Evolutionary conservation across 192 early-diverging fungal genomes (phyloP), one percentile per base, ranked within the genome.

Genomic region (Coemansia reversa): DNA sequence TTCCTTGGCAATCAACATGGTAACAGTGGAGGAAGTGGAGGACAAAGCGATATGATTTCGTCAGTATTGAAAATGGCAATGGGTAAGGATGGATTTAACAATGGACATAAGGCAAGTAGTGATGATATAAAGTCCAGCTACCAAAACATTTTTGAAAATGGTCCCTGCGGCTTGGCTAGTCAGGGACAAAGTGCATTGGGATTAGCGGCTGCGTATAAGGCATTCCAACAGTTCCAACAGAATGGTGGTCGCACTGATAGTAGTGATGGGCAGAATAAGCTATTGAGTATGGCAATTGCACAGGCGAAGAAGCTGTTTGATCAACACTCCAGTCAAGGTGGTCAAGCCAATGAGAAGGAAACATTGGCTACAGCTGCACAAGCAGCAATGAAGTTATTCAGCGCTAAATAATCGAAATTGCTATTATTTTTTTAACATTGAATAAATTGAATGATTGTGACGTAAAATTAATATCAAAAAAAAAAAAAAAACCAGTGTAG

Each of bases 311-410:
- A 69, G 60, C 69, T 81, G 32, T 81, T 75, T 55, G 62, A 48
- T 28, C 55, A 65, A 65, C 78, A 81, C 39, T 58, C 65, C n/a
- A 39, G 53, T 23, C 24, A 72, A 33, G 73, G 73, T 25, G 77
- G 77, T 47, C 51, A 45, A 18, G 78, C 73, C 0, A 58, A 70
- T 48, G 69, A 81, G 64, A 61, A 81, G 60, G 61, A 74, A 62
- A 75, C 73, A 1, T 54, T 81, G 62, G 78, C 78, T 9, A 81
- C 78, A 3, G 78, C 78, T 28, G 78, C 69, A 0, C 78, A 81
- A 53, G 73, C 72, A 0, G 78, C 73, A 5, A 65, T 81, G 69
- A 79, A 79, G 61, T 62, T 79, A 28, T 64, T 79, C 27, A 55
- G 58, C 23, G 63, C 63, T 0, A 48, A 62, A 55, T 66, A 66